Evolutionary conservation across 306 rosid species (phyloP).

Genomic region (Gastrolobium villosum): DNA sequence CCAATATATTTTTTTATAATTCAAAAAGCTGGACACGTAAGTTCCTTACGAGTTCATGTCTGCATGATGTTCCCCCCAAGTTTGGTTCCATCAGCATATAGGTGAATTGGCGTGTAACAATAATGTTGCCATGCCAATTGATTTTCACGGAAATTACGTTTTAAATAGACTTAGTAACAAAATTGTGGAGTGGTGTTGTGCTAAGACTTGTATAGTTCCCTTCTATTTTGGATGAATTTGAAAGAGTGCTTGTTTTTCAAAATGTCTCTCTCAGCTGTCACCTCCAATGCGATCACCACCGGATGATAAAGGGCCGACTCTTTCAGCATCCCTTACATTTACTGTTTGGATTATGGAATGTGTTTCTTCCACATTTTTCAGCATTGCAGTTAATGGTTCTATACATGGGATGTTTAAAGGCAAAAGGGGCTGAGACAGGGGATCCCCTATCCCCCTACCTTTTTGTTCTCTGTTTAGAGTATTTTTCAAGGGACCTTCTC

Average conservation of each 20-base stretch:
- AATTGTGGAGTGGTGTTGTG: neutral
- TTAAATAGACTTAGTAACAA: neutral
- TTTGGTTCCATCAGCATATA: neutral
- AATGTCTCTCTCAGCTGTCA: neutral
- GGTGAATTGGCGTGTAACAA: conserved; percentile 3
- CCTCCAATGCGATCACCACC: neutral
- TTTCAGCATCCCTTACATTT: too few species aligned
- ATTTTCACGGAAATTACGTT: neutral
- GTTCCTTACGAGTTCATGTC: neutral
- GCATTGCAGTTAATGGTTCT: too few species aligned
- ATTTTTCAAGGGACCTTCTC: too few species aligned
- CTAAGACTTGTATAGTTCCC: neutral
- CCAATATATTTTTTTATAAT: too few species aligned
- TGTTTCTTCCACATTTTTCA: too few species aligned
- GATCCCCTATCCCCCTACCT: too few species aligned
- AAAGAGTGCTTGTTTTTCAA: neutral
- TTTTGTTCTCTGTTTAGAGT: too few species aligned
- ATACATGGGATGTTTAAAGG: too few species aligned
- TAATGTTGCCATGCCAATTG: neutral
- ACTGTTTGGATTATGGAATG: too few species aligned
- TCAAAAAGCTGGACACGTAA: too few species aligned
- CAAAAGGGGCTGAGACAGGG: too few species aligned
- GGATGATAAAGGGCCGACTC: too few species aligned
- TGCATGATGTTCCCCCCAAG: conserved; percentile 7
- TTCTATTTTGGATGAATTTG: neutral